phyloP scores from a whole-genome alignment of 768 basidiomycete species.

The Tricholoma terreum region DNA sequence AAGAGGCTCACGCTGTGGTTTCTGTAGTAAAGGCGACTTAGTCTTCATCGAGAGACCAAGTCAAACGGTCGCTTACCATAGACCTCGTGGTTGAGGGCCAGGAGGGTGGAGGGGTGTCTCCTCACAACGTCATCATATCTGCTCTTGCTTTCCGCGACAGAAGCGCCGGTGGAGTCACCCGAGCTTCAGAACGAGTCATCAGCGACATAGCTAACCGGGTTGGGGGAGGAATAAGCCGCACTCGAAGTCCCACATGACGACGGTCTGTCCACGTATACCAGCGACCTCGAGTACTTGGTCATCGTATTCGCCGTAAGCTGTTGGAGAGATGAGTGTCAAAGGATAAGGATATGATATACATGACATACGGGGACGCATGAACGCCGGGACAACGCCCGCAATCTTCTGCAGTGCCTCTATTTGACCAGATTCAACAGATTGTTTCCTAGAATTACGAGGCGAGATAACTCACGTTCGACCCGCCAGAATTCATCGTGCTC shows the following conservation, averaged over 20 bases:
- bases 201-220: background rate
- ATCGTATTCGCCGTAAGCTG: constrained; percentile 43
- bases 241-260: constrained; percentile 41
- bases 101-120: constrained; percentile 24
- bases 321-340: background rate
- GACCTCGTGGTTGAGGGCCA: constrained; percentile 35
- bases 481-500: constrained; percentile 35
- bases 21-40: constrained; percentile 14
- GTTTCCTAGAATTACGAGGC: background rate
- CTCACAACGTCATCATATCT: constrained; percentile 20
- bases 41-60: background rate
- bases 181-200: constrained; percentile 15
- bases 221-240: constrained; percentile 11
- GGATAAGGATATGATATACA: background rate
- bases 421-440: background rate
- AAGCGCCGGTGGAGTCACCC: constrained; percentile 27
- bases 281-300: constrained; percentile 32
- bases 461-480: constrained; percentile 28
- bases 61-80: constrained; percentile 15
- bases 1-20: constrained; percentile 20
- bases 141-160: constrained; percentile 17
- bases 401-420: constrained; percentile 33
- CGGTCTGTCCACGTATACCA: constrained; percentile 25
- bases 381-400: constrained; percentile 34
- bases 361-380: constrained; percentile 37